These are phyloP conservation scores for Ammopiptanthus mongolicus DNA, from an alignment of 306 rosid species.

Conservation along the genomic window DNA sequence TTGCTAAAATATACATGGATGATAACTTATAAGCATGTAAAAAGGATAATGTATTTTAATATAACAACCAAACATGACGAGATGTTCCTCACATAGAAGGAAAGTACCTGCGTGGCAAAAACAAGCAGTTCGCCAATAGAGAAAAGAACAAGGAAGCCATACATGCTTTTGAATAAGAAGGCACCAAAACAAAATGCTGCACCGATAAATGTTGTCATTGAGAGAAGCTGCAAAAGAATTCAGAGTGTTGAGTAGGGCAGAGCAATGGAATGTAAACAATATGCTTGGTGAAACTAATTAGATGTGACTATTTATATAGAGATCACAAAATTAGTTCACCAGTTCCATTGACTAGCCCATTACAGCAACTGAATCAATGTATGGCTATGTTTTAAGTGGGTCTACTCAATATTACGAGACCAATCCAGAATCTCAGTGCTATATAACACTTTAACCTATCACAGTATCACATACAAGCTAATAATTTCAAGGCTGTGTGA, in stretches of 20 bases:
- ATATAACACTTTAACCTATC: background rate
- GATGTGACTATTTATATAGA: background rate
- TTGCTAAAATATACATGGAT: background rate
- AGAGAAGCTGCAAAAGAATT: constrained; percentile 61
- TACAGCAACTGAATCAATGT: background rate
- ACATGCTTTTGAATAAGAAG: constrained; percentile 67
- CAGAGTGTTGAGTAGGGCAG: constrained; percentile 12
- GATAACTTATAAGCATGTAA: background rate
- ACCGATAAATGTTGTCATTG: constrained; percentile 58
- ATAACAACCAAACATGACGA: background rate
- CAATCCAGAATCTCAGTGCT: background rate
- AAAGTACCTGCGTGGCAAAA: constrained; percentile 79
- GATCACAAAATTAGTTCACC: background rate
- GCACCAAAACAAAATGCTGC: constrained; percentile 63
- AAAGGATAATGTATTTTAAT: background rate
- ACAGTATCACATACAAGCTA: background rate
- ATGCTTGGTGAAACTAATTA: background rate
- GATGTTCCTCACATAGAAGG: background rate
- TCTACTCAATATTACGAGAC: background rate
- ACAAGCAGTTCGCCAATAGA: constrained; percentile 69
- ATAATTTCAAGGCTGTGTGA: background rate
- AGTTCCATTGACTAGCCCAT: background rate
- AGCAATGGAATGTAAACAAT: background rate
- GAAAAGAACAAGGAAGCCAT: constrained; percentile 64
- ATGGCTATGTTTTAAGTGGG: background rate